Conservation (phyloP, 2,329 filamentous ascomycete species). For the Paraphaeosphaeria sporulosa region DNA sequence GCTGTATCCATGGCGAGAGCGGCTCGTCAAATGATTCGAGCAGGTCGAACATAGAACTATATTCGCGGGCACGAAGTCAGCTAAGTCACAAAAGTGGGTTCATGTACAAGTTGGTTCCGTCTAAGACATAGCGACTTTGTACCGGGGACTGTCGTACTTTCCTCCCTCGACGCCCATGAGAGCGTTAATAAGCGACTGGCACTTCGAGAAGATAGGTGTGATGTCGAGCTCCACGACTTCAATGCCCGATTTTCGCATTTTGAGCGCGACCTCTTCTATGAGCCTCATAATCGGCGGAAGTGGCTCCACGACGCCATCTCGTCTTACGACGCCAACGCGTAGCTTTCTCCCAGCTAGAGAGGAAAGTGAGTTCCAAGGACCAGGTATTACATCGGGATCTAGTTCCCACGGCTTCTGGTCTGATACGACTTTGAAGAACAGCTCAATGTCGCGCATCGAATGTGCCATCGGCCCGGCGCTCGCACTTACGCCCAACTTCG, state of each 20-base stretch:
- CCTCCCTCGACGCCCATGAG: slow-evolving; percentile 67
- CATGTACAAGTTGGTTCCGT: too few relatives aligned
- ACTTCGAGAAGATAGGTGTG: slow-evolving; percentile 60
- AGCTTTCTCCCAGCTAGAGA: slow-evolving; percentile 37
- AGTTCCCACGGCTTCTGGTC: slow-evolving; percentile 60
- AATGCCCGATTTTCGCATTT: slow-evolving; percentile 52
- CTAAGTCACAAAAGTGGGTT: too few relatives aligned
- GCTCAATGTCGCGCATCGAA: slow-evolving; percentile 59
- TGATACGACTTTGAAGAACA: slow-evolving; percentile 63
- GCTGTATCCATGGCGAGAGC: slow-evolving; percentile 66
- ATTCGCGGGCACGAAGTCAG: too few relatives aligned
- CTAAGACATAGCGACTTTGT: too few relatives aligned
- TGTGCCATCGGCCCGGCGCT: slow-evolving; percentile 57
- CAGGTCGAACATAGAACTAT: slow-evolving; percentile 63
- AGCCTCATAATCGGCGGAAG: slow-evolving; percentile 59
- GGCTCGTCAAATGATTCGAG: slow-evolving; percentile 64
- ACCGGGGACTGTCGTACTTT: too few relatives aligned
- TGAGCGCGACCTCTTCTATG: slow-evolving; percentile 54
- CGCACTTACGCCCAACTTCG: slow-evolving; percentile 54
- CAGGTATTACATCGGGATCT: slow-evolving; percentile 54
- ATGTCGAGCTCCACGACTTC: slow-evolving; percentile 66
- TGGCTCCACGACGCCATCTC: slow-evolving; percentile 60
- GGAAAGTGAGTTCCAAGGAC: slow-evolving; percentile 46
- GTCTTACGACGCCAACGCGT: slow-evolving; percentile 58
- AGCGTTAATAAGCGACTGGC: slow-evolving; percentile 64